Base-by-base conservation (phyloP, 2,329 filamentous ascomycete genomes). In the Colletotrichum caudatum region DNA sequence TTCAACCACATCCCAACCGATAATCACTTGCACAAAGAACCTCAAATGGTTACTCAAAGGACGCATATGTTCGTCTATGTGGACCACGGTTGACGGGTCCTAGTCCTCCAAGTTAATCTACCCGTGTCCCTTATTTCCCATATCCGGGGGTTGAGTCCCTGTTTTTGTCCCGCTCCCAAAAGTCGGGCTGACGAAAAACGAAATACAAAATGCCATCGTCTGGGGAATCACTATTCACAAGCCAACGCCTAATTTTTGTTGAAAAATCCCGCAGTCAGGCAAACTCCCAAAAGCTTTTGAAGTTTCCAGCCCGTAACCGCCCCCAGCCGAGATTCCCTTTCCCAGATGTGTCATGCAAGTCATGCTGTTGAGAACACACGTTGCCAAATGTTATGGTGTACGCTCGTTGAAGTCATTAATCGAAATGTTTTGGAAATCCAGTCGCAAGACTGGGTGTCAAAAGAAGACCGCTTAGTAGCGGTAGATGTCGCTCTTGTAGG, bases 401-500 rank as follows among this genome's bases (percentile, higher is more conserved):
- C 68, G 65, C 58, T 74, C 66, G 66, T 74, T 69, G 64, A 74
- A 74, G 71, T 74, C 73, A 73, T 74, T 74, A 74, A 59, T 71
- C 60, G 60, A 60, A 69, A 35, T 71, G 71, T 74, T 74, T 66
- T 71, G 68, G 35, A 66, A 70, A 56, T 59, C 65, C 73, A 70
- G 69, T 70, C 59, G 41, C 26, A 33, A 69, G 53, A 64, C 64
- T 70, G 58, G 78, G 77, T 76, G 79, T 76, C 75, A 78, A 75
- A 78, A 78, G 79, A 80, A 75, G 78, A 67, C 69, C 74, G 75
- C 78, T 84, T 84, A 84, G 82, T 84, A 84, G 80, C 82, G 82
- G 82, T 84, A 84, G 78, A 95, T 93, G 78, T 98, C 95, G 85
- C 88, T 88, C 94, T 99, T 99, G 93, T 90, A 99, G 79, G 96